A percentile compares a stretch with the other conserved stretches of the same genome.
Evolutionary conservation across 768 basidiomycete species (phyloP).

Genomic region (Gloeophyllum trabeum): DNA sequence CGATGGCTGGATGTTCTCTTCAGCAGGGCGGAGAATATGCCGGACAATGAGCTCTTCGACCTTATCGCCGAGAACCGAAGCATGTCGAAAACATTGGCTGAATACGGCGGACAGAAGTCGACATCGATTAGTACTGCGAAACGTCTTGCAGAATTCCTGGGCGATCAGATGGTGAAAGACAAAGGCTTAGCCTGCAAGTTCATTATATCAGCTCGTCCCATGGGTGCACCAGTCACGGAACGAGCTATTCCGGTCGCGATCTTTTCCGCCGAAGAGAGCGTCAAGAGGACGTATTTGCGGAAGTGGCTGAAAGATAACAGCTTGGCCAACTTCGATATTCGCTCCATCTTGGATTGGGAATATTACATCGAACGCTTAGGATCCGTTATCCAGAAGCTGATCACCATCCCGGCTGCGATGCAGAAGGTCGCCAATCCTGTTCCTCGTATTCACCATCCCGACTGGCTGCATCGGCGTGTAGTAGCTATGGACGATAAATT

Average conservation of each 20-base stretch:
- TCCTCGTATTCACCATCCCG: conserved; percentile 90
- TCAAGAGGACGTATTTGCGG: conserved; percentile 84
- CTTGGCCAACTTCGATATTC: conserved; percentile 78
- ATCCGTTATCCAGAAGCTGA: conserved; percentile 96
- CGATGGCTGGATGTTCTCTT: conserved; percentile 97
- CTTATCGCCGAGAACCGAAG: conserved; percentile 98
- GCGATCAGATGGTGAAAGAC: conserved; percentile 98
- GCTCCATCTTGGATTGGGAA: conserved; percentile 93
- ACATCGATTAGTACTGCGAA: conserved; percentile 96
- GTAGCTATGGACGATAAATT: conserved; percentile 89
- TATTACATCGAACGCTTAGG: conserved; percentile 98
- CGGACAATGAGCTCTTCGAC: conserved; percentile 89
- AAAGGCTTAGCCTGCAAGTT: conserved; percentile 98
- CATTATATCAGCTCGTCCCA: conserved; percentile 91
- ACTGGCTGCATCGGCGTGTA: conserved; percentile 91
- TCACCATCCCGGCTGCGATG: conserved; percentile 98
- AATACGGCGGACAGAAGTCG: conserved; percentile 94
- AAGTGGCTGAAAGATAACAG: conserved; percentile 96
- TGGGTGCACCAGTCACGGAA: conserved; percentile 92
- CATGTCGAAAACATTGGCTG: conserved; percentile 94
- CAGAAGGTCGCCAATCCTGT: conserved; percentile 97
- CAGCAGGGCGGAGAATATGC: conserved; percentile 71
- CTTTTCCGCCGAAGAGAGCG: conserved; percentile 87
- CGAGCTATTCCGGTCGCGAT: conserved; percentile 95
- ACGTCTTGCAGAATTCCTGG: conserved; percentile 92